phyloP scores from a whole-genome alignment of 768 basidiomycete species.

The Rossbeevera mucosa region DNA sequence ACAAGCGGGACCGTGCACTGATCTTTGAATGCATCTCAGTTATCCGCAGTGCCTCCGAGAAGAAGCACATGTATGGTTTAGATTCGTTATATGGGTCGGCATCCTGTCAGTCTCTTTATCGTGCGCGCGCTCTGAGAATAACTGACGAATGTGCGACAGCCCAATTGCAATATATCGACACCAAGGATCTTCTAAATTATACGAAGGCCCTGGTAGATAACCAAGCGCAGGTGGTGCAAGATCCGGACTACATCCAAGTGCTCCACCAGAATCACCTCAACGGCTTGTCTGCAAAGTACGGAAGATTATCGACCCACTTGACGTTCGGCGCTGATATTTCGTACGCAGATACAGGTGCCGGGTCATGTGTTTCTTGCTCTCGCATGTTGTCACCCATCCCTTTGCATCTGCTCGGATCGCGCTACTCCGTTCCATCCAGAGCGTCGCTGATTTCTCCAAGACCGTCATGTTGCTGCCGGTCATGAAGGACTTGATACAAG shows the following conservation, averaged over 20 bases:
- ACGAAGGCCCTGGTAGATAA: slow-evolving; percentile 45
- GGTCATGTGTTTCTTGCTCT: slow-evolving; percentile 71
- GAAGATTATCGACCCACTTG: slow-evolving; percentile 23
- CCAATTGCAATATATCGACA: slow-evolving; percentile 64
- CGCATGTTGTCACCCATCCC: slow-evolving; percentile 65
- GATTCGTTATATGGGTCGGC: slow-evolving; percentile 67
- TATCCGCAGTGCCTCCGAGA: slow-evolving; percentile 37
- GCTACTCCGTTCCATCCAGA: slow-evolving; percentile 47
- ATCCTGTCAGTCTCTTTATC: slow-evolving; percentile 41
- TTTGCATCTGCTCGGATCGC: slow-evolving; percentile 44
- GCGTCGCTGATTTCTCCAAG: slow-evolving; percentile 40
- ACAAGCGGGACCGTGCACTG: slow-evolving; percentile 28
- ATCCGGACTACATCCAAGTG: slow-evolving; percentile 50
- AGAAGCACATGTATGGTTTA: slow-evolving; percentile 61
- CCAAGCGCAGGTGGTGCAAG: slow-evolving; percentile 55
- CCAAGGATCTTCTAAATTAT: slow-evolving; percentile 58
- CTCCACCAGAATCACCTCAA: slow-evolving; percentile 59
- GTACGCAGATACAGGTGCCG: slow-evolving; percentile 59
- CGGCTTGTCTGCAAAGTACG: slow-evolving; percentile 44
- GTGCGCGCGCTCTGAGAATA: background rate
- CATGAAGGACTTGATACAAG: slow-evolving; percentile 38
- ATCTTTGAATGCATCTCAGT: slow-evolving; percentile 54
- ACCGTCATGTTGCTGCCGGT: slow-evolving; percentile 56
- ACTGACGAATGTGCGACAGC: slow-evolving; percentile 30
- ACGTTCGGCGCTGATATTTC: slow-evolving; percentile 18